phyloP scores from a whole-genome alignment of 306 rosid genomes.

The Malus fusca region DNA sequence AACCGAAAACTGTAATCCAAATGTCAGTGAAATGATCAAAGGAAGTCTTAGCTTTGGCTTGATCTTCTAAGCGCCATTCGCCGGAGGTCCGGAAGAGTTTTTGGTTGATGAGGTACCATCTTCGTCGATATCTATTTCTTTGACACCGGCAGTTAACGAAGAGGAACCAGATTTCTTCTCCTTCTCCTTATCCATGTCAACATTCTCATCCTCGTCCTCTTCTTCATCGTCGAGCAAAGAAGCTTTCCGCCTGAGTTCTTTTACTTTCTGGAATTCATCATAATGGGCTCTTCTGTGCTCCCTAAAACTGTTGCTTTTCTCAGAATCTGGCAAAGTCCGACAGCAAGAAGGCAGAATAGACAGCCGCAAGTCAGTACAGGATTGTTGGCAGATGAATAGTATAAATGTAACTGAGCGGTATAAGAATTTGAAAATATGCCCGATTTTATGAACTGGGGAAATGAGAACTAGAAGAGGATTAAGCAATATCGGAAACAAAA shows the following conservation, averaged over 20 bases:
- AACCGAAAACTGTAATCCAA: conserved; percentile 1
- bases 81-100: conserved; percentile 26
- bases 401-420: background rate
- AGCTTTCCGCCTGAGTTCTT: conserved; percentile 54
- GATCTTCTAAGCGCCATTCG: conserved; percentile 49
- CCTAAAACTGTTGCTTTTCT: conserved; percentile 56
- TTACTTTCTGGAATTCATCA: conserved; percentile 73
- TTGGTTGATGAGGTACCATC: conserved; percentile 1
- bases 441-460: background rate
- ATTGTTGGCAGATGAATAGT: background rate
- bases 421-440: background rate
- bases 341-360: background rate
- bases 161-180: conserved; percentile 33
- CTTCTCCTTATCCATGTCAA: conserved; percentile 12
- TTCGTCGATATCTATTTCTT: conserved; percentile 52
- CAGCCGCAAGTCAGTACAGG: conserved; percentile 4
- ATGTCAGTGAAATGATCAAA: conserved; percentile 4
- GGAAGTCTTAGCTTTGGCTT: conserved; percentile 19
- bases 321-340: conserved; percentile 32
- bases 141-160: conserved; percentile 53
- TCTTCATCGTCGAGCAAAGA: conserved; percentile 59
- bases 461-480: background rate
- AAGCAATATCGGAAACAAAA: background rate
- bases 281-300: conserved; percentile 85
- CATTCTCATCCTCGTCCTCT: conserved; percentile 32